A percentile compares a stretch with the other conserved stretches of the same genome.
These are phyloP conservation scores for Cicer yamashitae DNA, from an alignment of 306 rosid species.

Conservation along the genomic window DNA sequence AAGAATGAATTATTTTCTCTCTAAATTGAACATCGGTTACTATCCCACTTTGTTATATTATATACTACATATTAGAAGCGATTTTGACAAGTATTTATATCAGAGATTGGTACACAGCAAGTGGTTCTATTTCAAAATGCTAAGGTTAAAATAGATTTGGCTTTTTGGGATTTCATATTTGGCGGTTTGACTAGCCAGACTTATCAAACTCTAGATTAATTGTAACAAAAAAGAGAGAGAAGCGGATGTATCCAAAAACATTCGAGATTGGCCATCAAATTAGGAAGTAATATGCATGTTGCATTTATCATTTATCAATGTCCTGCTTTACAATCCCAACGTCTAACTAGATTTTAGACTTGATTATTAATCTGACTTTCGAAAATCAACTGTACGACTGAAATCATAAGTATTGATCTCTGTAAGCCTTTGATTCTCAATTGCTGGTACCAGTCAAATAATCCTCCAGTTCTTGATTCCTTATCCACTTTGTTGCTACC, in stretches of 20 bases:
- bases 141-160: neutral
- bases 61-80: neutral
- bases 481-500: constrained; percentile 93
- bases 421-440: constrained; percentile 3
- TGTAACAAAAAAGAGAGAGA: neutral
- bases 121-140: neutral
- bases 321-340: constrained; percentile 15
- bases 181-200: neutral
- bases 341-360: neutral
- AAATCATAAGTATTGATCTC: constrained; percentile 9
- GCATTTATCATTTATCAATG: neutral
- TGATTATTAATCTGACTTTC: constrained; percentile 15
- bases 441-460: constrained; percentile 19
- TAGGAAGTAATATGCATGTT: neutral
- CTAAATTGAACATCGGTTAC: no score
- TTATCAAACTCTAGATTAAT: neutral
- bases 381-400: neutral
- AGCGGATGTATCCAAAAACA: neutral
- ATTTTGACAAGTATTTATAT: neutral
- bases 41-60: neutral
- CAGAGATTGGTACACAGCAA: neutral
- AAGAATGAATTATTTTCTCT: no score
- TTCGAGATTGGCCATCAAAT: neutral
- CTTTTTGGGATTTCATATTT: constrained; percentile 4
- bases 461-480: constrained; percentile 61